Conservation (phyloP, 78 protist genomes). For the Pigoraptor vietnamica region DNA sequence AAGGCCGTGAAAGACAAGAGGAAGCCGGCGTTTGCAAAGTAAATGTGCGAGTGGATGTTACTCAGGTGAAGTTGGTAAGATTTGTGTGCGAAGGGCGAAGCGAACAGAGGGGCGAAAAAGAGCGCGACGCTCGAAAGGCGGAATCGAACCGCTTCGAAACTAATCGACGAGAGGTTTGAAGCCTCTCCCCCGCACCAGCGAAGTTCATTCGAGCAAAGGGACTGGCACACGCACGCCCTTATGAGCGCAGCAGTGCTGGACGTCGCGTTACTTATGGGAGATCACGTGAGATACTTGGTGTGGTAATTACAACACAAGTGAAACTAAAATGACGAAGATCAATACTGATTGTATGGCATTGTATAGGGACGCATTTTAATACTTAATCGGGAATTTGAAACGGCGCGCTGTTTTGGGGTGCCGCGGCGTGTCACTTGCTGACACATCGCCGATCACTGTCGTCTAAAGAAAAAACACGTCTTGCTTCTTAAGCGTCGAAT, state of each 20-base stretch:
- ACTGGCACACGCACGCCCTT: neutral
- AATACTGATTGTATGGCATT: no score
- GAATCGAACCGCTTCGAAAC: neutral
- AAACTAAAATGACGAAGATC: no score
- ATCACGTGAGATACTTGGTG: neutral
- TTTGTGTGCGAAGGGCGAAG: no score
- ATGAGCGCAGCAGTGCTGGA: neutral
- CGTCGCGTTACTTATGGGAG: neutral
- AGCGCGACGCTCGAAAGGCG: neutral
- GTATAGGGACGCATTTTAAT: no score
- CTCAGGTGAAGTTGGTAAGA: neutral
- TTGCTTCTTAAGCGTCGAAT: neutral
- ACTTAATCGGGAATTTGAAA: no score
- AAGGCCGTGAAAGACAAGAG: neutral
- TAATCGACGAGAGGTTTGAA: neutral
- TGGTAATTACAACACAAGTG: neutral
- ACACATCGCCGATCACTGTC: no score
- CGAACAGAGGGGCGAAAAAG: neutral
- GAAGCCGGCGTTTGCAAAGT: neutral
- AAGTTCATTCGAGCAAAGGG: neutral
- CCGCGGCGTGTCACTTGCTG: no score
- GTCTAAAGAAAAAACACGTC: no score
- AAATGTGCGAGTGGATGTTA: neutral
- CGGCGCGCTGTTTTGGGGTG: no score
- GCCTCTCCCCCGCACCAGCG: neutral